phyloP scores from a whole-genome alignment of 257 asterid species.

The Avicennia marina region DNA sequence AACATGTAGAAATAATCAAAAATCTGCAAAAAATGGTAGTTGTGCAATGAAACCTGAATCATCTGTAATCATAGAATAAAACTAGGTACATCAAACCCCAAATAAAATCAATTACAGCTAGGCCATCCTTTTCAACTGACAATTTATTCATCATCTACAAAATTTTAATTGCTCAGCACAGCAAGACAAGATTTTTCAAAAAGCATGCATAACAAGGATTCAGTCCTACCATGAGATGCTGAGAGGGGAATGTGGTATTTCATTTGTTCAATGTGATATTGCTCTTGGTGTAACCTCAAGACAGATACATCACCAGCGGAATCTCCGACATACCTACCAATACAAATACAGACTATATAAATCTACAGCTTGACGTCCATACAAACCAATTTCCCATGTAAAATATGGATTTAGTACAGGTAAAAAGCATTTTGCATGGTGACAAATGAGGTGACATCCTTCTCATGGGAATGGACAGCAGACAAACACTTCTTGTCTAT shows the following conservation, averaged over 20 bases:
- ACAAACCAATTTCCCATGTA: background rate
- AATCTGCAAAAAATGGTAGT: no score
- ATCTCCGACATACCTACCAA: constrained; percentile 78
- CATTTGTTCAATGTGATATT: constrained; percentile 51
- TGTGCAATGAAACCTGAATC: no score
- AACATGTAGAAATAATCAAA: no score
- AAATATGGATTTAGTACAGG: constrained; percentile 39
- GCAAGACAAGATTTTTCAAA: no score
- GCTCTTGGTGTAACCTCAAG: constrained; percentile 52
- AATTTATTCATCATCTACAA: background rate
- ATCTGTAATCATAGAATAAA: no score
- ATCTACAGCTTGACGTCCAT: background rate
- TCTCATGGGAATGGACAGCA: constrained; percentile 44
- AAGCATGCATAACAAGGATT: background rate
- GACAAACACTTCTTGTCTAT: constrained; percentile 52
- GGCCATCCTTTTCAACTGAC: background rate
- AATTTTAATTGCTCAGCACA: no score
- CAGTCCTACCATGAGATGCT: constrained; percentile 62
- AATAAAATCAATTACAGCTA: constrained; percentile 1
- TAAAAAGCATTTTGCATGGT: constrained; percentile 57
- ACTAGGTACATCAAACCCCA: background rate
- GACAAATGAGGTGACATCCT: constrained; percentile 59
- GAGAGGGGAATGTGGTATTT: constrained; percentile 66
- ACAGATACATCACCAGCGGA: constrained; percentile 61
- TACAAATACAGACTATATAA: constrained; percentile 16